Conservation (phyloP, 495 filamentous ascomycete genomes). For the Massariosphaeria phaeospora region DNA sequence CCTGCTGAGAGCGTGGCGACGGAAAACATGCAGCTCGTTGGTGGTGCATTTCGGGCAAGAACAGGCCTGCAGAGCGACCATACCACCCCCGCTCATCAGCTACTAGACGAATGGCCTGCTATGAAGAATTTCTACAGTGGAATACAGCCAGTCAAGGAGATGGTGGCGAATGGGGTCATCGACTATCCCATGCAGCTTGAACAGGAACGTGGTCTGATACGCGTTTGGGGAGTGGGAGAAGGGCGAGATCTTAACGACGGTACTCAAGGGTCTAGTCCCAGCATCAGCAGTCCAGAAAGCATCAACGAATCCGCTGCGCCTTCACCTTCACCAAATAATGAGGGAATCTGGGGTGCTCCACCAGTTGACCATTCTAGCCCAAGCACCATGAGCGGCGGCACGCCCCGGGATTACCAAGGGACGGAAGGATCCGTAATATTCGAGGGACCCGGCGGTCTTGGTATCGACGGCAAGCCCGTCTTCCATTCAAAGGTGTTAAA, state of each 20-base stretch:
- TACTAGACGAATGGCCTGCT: constrained; percentile 40
- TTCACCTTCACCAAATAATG: constrained; percentile 11
- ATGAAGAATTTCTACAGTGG: constrained; percentile 13
- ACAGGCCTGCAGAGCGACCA: constrained; percentile 72
- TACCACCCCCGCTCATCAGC: constrained; percentile 71
- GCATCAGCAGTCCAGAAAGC: too few relatives aligned
- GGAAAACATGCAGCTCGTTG: constrained; percentile 1
- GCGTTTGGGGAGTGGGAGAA: constrained; percentile 29
- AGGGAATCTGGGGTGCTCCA: constrained; percentile 30
- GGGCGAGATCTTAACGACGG: constrained; percentile 21
- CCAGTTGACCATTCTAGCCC: constrained; percentile 9
- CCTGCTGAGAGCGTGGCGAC: constrained; percentile 20
- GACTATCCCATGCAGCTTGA: constrained; percentile 73
- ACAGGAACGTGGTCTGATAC: constrained; percentile 42
- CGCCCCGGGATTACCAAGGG: constrained; percentile 1
- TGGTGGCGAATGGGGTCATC: constrained; percentile 34
- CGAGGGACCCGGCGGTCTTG: constrained; percentile 45
- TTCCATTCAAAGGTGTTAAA: constrained; percentile 58
- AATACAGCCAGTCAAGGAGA: constrained; percentile 1
- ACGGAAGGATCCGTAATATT: too few relatives aligned
- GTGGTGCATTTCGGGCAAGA: constrained; percentile 43
- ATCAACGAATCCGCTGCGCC: constrained; percentile 14
- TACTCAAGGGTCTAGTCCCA: constrained; percentile 22
- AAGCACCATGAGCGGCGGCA: constrained; percentile 6
- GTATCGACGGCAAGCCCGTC: constrained; percentile 57